Base-by-base conservation (phyloP, 1,139 yeast species). In the Sugiyamaella novakii region DNA sequence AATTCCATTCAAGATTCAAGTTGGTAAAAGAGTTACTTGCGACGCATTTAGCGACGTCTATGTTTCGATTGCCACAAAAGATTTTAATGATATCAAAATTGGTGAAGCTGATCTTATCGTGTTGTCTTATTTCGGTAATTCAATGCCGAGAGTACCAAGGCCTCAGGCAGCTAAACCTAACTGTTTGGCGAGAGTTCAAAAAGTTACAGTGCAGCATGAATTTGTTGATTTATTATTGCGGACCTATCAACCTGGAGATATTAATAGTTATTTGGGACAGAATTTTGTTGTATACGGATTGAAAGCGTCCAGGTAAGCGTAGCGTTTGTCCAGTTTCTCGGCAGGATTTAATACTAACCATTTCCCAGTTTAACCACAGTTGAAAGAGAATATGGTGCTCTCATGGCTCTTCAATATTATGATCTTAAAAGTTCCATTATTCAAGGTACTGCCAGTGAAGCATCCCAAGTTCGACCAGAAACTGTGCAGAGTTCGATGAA, bases 41-140 rank as follows among this genome's bases (percentile, higher is more conserved):
- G 96, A 91, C 60, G 86, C 87, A 3, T 92, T 91, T 61, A 87
- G 84, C 61, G 98, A 92, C 61, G 84, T 92, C 1, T 87, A 83
- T 66, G 85, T 88, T n/a, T 83, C 95, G 0, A 73, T 87, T 21
- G 77, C 79, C 21, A 80, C 79, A 54, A 63, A 73, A 0, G 73
- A 73, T 5, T 58, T 85, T 11, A 67, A 71, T 12, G 84, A 80
- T 1, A 64, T 79, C 35, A 79, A 77, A 46, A 64, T 87, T 8
- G 74, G 83, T 1, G 98, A 92, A 31, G 75, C 88, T 2, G 98
- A 92, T 63, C 67, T 94, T 52, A 68, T 92, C 42, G 91, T 87
- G 1, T 61, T 92, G 41, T 80, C 87, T 5, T 73, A 72, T 56
- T 58, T 51, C 27, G 55, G 51, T 34, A 40, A 66, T 71, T 45